Base-by-base conservation (phyloP, 805 yeast genomes). In the Saccharomycopsis oosterbeekiorum region DNA sequence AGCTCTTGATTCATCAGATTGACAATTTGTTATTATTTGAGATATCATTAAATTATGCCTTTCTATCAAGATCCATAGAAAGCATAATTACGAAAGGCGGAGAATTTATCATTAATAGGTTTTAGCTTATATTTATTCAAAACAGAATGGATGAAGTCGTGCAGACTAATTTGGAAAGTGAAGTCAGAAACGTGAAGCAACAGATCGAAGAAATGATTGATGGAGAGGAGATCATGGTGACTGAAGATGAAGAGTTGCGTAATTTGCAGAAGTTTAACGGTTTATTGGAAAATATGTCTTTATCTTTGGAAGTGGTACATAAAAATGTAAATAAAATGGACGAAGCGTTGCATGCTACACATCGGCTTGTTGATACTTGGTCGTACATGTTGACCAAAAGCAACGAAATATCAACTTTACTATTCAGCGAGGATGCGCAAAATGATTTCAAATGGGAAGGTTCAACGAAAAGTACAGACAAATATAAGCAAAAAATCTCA, bases 341-440 rank as follows among this genome's bases (percentile, higher is more conserved):
- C 41, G 56, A 57, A 34, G 55, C 59, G 1, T 53, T 64, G 10
- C 55, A 60, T 34, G 55, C 59, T n/a, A 62, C 65, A 1, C 62
- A 64, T 50, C 54, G 60, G 19, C 58, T 64, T 12, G 58, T 62
- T 11, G 63, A 62, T 55, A 59, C 59, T 17, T 64, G 66, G 66
- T 61, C 65, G 2, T 58, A 64, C 34, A 64, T 64, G 14, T 34
- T 62, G 21, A 56, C 59, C 6, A 62, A 64, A 42, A 64, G 56
- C 26, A 51, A 57, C n/a, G 63, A 64, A 36, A 64, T 62, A 21
- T 60, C 65, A 2, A 39, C 55, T 15, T 41, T 64, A n/a, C 43
- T 64, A 15, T 37, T 59, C 10, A 62, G 63, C 50, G 55, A 55
- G 24, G 42, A 47, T 11, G 14, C 26, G 10, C 54, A 56, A 34